phyloP scores from a whole-genome alignment of 1,139 yeast genomes.

The Hanseniaspora gamundiae region DNA sequence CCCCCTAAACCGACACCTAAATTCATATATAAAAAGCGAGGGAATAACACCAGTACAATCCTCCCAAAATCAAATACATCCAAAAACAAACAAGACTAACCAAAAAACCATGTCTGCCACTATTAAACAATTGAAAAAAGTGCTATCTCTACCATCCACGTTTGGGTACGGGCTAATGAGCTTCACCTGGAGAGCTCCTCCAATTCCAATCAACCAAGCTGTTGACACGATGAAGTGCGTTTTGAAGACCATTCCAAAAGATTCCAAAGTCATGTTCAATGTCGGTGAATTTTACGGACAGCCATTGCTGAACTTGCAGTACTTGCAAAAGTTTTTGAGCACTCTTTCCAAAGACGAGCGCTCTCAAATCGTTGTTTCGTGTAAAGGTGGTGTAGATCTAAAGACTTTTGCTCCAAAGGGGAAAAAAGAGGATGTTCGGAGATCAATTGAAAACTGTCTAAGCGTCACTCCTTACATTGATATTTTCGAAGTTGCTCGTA shows the following conservation, averaged over 20 bases:
- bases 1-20: too few species aligned
- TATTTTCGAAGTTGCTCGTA: constrained; percentile 58
- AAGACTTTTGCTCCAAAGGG: constrained; percentile 35
- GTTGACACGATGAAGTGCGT: constrained; percentile 32
- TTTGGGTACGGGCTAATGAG: constrained; percentile 28
- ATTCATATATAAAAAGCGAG: neutral
- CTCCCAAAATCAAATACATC: neutral
- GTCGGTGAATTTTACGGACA: constrained; percentile 73
- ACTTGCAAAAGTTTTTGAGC: constrained; percentile 44
- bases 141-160: constrained; percentile 2
- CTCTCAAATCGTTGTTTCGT: constrained; percentile 42
- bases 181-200: constrained; percentile 40
- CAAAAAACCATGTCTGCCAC: constrained; percentile 2
- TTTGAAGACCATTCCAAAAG: constrained; percentile 29
- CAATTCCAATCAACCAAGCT: constrained; percentile 31
- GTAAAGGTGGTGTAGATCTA: constrained; percentile 50
- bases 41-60: neutral
- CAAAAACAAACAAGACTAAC: neutral
- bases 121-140: constrained; percentile 1
- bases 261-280: constrained; percentile 48
- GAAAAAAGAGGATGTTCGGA: constrained; percentile 33
- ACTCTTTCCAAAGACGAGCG: constrained; percentile 39
- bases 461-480: constrained; percentile 39
- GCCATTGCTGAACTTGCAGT: constrained; percentile 37
- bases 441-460: constrained; percentile 39